Base-by-base conservation (phyloP, 371 early-diverging fungal genomes). In the Capniomyces stellatus region DNA sequence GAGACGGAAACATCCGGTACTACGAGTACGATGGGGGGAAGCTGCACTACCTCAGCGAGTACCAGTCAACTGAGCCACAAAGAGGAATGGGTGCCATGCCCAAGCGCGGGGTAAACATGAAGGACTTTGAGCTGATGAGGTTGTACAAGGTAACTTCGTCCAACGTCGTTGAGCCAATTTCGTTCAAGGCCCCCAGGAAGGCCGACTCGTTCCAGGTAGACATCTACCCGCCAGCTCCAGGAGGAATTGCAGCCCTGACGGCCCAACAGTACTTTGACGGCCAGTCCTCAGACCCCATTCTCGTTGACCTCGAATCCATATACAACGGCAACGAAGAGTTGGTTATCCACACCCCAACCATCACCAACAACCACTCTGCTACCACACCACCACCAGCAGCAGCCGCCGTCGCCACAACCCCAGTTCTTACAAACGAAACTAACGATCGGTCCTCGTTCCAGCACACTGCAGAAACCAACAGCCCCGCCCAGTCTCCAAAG, bases 1-100 rank as follows among this genome's bases (percentile, higher is more conserved):
- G 98, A 63, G 98, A 97, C 66, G 94, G 94, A 46, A 95, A 90
- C 69, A 94, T 97, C 64, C 83, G 93, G 40, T 96, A 96, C 75
- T 97, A 82, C 66, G 98, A 97, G 71, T 90, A 81, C 47, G 92
- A 87, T 47, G 83, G 85, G 61, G 83, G 84, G 57, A 79, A 75
- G 42, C 61, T 96, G 56, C 81, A 76, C 73, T 68, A 62, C 50
- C 66, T 97, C 28, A 79, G 88, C 50, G 92, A 91, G 64, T 90
- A 77, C 72, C 78, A 87, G 60, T 88, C 93, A 25, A 66, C 76
- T 23, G 91, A 90, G 24, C 92, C 95, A 54, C 92, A 91, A 64
- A 86, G 97, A 60, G 98, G 97, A 46, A 74, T 97, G 64, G 82
- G 75, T 30, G 91, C 89, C 64, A 70, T 96, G 71, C 94, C 98